Evolutionary conservation across 2,329 filamentous ascomycete genomes (phyloP), one percentile per base, ranked within the genome.

Genomic region (Corniculantispora saksenae): DNA sequence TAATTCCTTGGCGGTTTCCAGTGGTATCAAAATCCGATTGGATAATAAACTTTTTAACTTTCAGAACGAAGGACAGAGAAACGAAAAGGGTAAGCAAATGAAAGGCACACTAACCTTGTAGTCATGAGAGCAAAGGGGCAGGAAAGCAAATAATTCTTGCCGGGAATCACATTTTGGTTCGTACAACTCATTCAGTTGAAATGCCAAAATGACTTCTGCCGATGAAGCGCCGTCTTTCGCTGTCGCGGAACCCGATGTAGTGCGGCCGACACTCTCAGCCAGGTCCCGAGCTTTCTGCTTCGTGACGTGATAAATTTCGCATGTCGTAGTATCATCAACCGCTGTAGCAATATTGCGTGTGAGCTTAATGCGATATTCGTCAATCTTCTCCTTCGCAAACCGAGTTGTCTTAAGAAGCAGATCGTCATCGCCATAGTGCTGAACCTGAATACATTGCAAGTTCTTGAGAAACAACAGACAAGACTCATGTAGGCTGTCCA

Each of bases 21-120:
- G 78, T 69, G 0, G 79, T 83, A 47, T 81, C 80, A 63, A 84
- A 85, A 66, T 85, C 82, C 8, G 80, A 75, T 10, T 85, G 82
- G 13, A 85, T 80, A 1, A 84, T 69, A 51, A 85, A 84, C 72
- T 80, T n/a, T n/a, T n/a, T n/a, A n/a, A n/a, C n/a, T n/a, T n/a
- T n/a, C n/a, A n/a, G n/a, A n/a, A n/a, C n/a, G n/a, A n/a, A n/a
- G n/a, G n/a, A n/a, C n/a, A n/a, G n/a, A n/a, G n/a, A n/a, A n/a
- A n/a, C n/a, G n/a, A n/a, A n/a, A n/a, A n/a, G n/a, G n/a, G n/a
- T n/a, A n/a, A n/a, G n/a, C n/a, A n/a, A n/a, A n/a, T n/a, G n/a
- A n/a, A n/a, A n/a, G n/a, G n/a, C n/a, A n/a, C n/a, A n/a, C n/a
- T n/a, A 66, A 80, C 79, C 48, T 78, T 81, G 69, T 83, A 83